These are phyloP conservation scores for Hypocreales sp. DNA, from an alignment of 2,329 filamentous ascomycete genomes.

Conservation along the genomic window DNA sequence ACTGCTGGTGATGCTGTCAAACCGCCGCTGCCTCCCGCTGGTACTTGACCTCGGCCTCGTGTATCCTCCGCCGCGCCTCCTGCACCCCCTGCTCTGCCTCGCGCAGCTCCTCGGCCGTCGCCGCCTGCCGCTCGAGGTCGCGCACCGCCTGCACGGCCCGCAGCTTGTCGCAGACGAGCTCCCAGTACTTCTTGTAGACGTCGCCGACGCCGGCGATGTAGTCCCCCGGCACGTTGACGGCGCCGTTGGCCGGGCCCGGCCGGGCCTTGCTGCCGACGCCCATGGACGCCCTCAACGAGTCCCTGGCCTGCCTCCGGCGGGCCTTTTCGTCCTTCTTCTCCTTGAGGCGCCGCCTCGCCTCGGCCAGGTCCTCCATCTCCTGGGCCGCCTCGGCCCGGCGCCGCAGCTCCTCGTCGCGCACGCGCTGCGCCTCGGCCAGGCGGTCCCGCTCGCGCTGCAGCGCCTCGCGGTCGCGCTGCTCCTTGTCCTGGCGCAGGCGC, in stretches of 20 bases:
- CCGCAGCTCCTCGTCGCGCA: slow-evolving; percentile 20
- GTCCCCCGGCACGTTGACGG: slow-evolving; percentile 19
- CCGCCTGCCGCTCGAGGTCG: slow-evolving; percentile 13
- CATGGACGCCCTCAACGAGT: slow-evolving; percentile 13
- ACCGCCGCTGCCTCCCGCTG: slow-evolving; percentile 12
- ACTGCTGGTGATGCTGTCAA: slow-evolving; percentile 1
- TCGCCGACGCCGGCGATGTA: slow-evolving; percentile 14
- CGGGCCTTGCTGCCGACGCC: slow-evolving; percentile 6
- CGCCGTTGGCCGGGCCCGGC: slow-evolving; percentile 16
- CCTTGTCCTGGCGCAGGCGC: slow-evolving; percentile 35
- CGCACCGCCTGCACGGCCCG: slow-evolving; percentile 20
- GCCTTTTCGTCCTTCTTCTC: slow-evolving; percentile 25
- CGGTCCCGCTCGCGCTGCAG: slow-evolving; percentile 21
- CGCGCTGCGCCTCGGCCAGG: slow-evolving; percentile 19
- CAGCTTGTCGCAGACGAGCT: slow-evolving; percentile 24
- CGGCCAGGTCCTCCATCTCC: slow-evolving; percentile 21
- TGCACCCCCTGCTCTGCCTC: slow-evolving; percentile 14
- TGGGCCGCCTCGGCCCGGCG: slow-evolving; percentile 20
- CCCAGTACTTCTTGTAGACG: slow-evolving; percentile 20
- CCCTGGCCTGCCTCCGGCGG: slow-evolving; percentile 19
- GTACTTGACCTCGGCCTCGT: slow-evolving; percentile 21
- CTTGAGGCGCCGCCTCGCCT: slow-evolving; percentile 20
- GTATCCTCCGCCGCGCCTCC: slow-evolving; percentile 16
- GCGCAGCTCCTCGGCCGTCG: slow-evolving; percentile 10
- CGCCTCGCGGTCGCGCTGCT: slow-evolving; percentile 17